phyloP scores from a whole-genome alignment of 176 grass and related monocot genomes.

The Bonia amplexicaulis region DNA sequence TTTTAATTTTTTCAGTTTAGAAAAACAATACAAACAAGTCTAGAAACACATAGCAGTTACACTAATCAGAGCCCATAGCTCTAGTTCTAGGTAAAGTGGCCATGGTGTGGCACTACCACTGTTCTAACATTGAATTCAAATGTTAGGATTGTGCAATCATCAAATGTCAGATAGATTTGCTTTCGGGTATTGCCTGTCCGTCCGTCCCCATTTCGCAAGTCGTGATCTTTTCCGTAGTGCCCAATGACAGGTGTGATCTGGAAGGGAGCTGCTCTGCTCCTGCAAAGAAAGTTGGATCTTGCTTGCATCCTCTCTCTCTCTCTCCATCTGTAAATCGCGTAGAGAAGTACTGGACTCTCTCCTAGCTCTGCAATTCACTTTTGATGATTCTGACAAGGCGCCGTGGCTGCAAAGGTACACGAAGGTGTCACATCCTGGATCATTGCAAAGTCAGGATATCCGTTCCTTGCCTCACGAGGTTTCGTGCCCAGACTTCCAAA shows the following conservation, averaged over 20 bases:
- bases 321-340: background rate
- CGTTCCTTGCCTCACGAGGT: slow-evolving; percentile 7
- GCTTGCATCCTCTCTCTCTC: no score
- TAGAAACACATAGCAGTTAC: background rate
- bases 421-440: no score
- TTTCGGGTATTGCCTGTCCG: background rate
- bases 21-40: no score
- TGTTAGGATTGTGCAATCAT: background rate
- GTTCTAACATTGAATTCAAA: background rate
- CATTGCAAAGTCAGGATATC: background rate
- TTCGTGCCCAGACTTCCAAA: background rate
- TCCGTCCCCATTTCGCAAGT: background rate
- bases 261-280: background rate
- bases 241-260: background rate
- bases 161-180: background rate
- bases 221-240: background rate
- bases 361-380: background rate
- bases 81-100: background rate
- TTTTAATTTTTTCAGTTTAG: no score
- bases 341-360: background rate
- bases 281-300: background rate
- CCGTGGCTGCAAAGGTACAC: background rate
- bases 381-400: background rate
- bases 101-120: background rate
- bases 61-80: background rate